Percentiles rank a stretch among this genome's conserved stretches.
These are phyloP conservation scores for Naganishia kalamii DNA, from an alignment of 768 basidiomycete species.

Conservation along the genomic window DNA sequence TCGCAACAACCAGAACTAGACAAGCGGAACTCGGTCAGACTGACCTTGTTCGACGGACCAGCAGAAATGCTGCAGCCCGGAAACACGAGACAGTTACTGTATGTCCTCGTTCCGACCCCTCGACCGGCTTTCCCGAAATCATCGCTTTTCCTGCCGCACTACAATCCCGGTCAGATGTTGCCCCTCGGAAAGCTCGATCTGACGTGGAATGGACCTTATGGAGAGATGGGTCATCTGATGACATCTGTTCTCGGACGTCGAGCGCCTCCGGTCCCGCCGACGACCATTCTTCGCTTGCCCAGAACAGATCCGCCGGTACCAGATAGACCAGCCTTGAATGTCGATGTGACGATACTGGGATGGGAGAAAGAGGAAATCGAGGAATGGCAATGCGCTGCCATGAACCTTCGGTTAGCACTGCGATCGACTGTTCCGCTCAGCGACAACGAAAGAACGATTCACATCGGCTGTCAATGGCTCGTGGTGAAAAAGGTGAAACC, in stretches of 20 bases:
- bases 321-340: neutral
- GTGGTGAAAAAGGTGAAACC: constrained; percentile 5
- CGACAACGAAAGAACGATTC: neutral
- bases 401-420: constrained; percentile 4
- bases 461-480: constrained; percentile 12
- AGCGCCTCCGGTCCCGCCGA: constrained; percentile 51
- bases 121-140: constrained; percentile 11
- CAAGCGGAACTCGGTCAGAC: constrained; percentile 27
- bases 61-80: constrained; percentile 73
- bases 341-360: constrained; percentile 7
- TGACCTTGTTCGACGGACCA: constrained; percentile 56
- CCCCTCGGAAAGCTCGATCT: constrained; percentile 83
- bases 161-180: constrained; percentile 64
- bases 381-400: neutral
- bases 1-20: constrained; percentile 19
- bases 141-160: constrained; percentile 48
- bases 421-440: neutral
- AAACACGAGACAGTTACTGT: constrained; percentile 80
- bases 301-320: neutral
- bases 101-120: constrained; percentile 59
- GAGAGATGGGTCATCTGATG: constrained; percentile 76
- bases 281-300: neutral
- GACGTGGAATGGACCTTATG: constrained; percentile 75
- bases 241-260: constrained; percentile 83
- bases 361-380: neutral